phyloP scores from a whole-genome alignment of 1,139 yeast genomes.

The Blastobotrys malaysiensis region DNA sequence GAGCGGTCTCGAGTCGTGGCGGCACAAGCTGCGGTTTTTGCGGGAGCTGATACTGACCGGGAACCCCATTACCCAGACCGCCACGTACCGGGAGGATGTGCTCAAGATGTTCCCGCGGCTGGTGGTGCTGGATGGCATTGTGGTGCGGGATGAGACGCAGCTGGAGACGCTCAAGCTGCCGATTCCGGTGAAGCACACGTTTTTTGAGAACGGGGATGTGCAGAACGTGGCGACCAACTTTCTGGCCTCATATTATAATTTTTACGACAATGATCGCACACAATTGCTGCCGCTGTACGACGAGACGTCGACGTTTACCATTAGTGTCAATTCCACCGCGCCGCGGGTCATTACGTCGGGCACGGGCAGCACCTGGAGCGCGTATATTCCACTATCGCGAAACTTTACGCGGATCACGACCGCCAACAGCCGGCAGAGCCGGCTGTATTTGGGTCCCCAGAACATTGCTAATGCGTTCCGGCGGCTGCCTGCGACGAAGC shows the following conservation, averaged over 20 bases:
- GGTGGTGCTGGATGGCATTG: slow-evolving; percentile 69
- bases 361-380: slow-evolving; percentile 25
- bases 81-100: slow-evolving; percentile 55
- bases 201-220: slow-evolving; percentile 75
- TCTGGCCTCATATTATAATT: slow-evolving; percentile 62
- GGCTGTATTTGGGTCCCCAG: slow-evolving; percentile 68
- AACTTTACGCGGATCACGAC: slow-evolving; percentile 68
- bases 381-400: slow-evolving; percentile 54
- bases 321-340: slow-evolving; percentile 48
- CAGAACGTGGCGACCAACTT: slow-evolving; percentile 69
- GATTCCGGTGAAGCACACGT: slow-evolving; percentile 48
- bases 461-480: slow-evolving; percentile 57
- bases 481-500: slow-evolving; percentile 70
- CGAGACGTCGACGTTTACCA: slow-evolving; percentile 76
- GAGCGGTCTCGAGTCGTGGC: slow-evolving; percentile 67
- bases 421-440: slow-evolving; percentile 47
- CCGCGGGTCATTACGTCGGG: slow-evolving; percentile 33
- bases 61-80: slow-evolving; percentile 62
- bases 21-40: slow-evolving; percentile 63
- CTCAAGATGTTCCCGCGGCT: slow-evolving; percentile 72
- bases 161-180: slow-evolving; percentile 47
- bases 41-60: slow-evolving; percentile 72
- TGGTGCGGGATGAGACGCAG: slow-evolving; percentile 66
- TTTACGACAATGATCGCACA: slow-evolving; percentile 76
- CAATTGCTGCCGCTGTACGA: slow-evolving; percentile 73